Evolutionary conservation across 2,329 filamentous ascomycete genomes (phyloP).

Genomic region (Incumbomyces delicatus): DNA sequence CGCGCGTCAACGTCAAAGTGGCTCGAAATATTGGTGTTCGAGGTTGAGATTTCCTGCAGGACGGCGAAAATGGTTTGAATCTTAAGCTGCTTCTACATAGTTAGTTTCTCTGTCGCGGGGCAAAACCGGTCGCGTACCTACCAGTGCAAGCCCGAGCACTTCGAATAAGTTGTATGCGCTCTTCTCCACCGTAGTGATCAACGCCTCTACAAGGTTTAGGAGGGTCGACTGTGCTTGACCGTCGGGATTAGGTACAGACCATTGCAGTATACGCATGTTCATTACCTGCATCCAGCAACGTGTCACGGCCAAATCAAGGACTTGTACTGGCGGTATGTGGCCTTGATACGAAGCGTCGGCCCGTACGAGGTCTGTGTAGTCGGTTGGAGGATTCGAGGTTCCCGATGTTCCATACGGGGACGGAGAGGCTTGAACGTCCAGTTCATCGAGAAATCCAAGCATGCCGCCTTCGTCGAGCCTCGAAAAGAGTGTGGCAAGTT

Average conservation of each 20-base stretch:
- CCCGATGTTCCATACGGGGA: neutral
- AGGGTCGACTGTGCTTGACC: neutral
- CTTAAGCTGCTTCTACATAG: neutral
- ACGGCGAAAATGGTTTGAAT: neutral
- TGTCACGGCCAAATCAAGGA: neutral
- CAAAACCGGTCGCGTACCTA: neutral
- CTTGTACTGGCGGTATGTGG: constrained; percentile 1
- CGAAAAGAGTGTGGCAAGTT: neutral
- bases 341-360: neutral
- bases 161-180: neutral
- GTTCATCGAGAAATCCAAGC: neutral
- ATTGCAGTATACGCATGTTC: constrained; percentile 1
- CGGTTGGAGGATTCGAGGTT: neutral
- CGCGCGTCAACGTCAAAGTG: neutral
- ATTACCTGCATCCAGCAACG: constrained; percentile 1
- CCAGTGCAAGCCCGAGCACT: neutral
- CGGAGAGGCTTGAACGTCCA: constrained; percentile 3
- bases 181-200: neutral
- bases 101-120: neutral
- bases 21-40: neutral
- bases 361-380: neutral
- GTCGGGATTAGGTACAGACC: too few relatives aligned
- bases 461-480: neutral
- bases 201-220: neutral
- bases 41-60: neutral